These are phyloP conservation scores for Croton setiger DNA, from an alignment of 441 rosid species.

Conservation along the genomic window DNA sequence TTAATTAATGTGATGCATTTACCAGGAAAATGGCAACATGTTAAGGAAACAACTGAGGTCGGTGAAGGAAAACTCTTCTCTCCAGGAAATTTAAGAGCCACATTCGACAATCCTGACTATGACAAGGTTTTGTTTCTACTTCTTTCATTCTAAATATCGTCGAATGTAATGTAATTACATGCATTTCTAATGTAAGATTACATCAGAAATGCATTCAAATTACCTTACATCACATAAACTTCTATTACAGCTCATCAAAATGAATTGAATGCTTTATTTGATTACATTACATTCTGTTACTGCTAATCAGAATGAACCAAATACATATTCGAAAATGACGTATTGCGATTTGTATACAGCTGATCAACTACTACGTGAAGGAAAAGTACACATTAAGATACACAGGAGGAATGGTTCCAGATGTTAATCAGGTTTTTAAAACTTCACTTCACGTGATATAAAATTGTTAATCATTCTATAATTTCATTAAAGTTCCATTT, in stretches of 20 bases:
- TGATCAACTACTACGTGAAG: constrained; percentile 76
- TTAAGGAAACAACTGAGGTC: constrained; percentile 83
- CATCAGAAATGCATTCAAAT: no score
- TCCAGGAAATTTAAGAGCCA: constrained; percentile 97
- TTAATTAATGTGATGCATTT: constrained; percentile 10
- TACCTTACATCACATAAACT: no score
- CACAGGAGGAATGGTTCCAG: constrained; percentile 99
- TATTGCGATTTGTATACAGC: constrained; percentile 31
- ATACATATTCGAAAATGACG: neutral
- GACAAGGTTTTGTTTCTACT: constrained; percentile 47
- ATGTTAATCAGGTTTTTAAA: constrained; percentile 74
- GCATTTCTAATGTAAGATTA: no score
- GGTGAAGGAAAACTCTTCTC: constrained; percentile 92
- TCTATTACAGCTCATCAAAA: no score
- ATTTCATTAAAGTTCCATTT: neutral
- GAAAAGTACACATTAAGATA: constrained; percentile 96
- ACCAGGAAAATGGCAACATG: constrained; percentile 96
- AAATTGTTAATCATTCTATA: neutral
- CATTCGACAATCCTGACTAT: constrained; percentile 82
- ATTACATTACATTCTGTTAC: no score
- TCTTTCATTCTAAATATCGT: no score
- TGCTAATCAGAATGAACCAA: no score
- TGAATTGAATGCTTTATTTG: no score
- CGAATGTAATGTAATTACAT: no score
- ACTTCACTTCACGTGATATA: neutral